Base-by-base conservation (phyloP, 305 asterid genomes). In the Ilex paraguariensis region DNA sequence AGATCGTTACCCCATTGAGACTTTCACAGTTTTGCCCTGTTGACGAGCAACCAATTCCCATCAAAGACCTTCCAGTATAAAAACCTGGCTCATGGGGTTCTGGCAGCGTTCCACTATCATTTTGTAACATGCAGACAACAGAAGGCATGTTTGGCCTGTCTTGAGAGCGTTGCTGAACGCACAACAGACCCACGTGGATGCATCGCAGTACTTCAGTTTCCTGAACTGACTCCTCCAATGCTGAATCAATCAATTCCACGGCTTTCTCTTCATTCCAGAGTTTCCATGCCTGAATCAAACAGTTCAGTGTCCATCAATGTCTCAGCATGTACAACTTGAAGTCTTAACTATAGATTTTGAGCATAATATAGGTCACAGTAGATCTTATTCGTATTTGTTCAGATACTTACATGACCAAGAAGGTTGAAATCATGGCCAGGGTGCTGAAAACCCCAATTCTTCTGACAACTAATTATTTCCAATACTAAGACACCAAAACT, bases 381-480 rank as follows among this genome's bases (percentile, higher is more conserved):
- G 28, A 5, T 36, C 9, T 36, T 36, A 4, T 36, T 36, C 9
- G 0, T 4, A 36, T 36, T 5, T 36, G 10, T 9, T 7, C 14
- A 14, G 17, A n/a, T 17, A 69, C 90, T 81, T 62, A 86, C 90
- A 61, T 86, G 84, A 51, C 86, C 90, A 9, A 79, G 62, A 57
- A 83, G 90, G 64, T 84, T 80, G 54, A 69, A 71, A 30, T 86
- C 86, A 61, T 83, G 85, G 56, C 75, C 81, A 1, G 85, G 84
- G 52, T 86, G 86, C 30, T 65, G 72, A 70, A 83, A 83, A 7
- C 82, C 84, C 71, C 85, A 64, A 65, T 83, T 83, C 63, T 63
- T 79, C 54, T 67, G 66, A 53, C 90, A 85, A 39, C 84, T 72
- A 51, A 78, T 61, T 54, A 77, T 71, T 72, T 86, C 94, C 50